Evolutionary conservation across 106 monocot species (phyloP).

Genomic region (Dendrobium chrysotoxum): DNA sequence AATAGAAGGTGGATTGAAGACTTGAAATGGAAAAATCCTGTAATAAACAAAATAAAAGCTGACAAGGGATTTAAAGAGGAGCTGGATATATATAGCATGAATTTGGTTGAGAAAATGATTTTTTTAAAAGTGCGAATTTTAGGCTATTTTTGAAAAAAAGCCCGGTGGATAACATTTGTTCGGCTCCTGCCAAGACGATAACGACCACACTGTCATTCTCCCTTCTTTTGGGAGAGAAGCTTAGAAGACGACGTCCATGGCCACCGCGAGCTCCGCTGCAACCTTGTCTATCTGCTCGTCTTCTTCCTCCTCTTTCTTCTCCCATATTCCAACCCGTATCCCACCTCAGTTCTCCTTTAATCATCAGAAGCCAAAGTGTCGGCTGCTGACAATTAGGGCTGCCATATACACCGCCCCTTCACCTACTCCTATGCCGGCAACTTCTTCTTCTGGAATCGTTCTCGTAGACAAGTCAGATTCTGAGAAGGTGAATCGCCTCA

Average conservation of each 20-base stretch:
- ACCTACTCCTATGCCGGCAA: conserved; percentile 18
- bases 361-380: not conserved
- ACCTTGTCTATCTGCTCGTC: not conserved
- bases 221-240: not conserved
- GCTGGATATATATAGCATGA: too few species aligned
- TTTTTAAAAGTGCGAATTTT: too few species aligned
- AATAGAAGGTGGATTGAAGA: too few species aligned
- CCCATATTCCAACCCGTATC: not conserved
- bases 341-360: not conserved
- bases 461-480: conserved; percentile 66
- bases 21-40: too few species aligned
- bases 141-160: too few species aligned
- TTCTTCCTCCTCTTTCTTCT: not conserved
- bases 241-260: not conserved
- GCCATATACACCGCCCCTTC: conserved; percentile 19
- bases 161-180: not conserved
- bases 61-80: too few species aligned
- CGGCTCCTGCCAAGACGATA: not conserved
- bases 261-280: not conserved
- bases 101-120: too few species aligned
- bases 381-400: conserved; percentile 12
- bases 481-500: conserved; percentile 63
- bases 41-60: too few species aligned
- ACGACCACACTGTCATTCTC: not conserved
- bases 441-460: conserved; percentile 45